Percentiles rank a stretch among this genome's conserved stretches.
Evolutionary conservation across 2,329 filamentous ascomycete genomes (phyloP).

Genomic region (Fusarium sarcochroum): DNA sequence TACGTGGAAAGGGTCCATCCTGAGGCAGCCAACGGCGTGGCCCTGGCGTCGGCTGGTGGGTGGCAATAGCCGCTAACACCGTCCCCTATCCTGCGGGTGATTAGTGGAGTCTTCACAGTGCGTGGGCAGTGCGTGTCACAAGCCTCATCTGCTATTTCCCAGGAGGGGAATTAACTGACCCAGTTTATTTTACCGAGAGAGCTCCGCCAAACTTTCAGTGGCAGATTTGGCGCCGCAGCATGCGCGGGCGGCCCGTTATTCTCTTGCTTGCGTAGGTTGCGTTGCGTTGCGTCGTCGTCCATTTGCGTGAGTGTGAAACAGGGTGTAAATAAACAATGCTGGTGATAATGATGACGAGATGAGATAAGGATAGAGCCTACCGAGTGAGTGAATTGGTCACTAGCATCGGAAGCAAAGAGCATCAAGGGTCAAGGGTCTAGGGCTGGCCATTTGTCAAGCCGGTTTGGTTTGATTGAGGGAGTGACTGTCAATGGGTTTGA

Average conservation of each 20-base stretch:
- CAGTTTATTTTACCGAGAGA: slow-evolving; percentile 47
- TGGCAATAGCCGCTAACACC: slow-evolving; percentile 46
- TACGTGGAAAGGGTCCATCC: slow-evolving; percentile 40
- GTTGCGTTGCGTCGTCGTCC: slow-evolving; percentile 25
- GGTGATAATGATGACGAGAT: slow-evolving; percentile 43
- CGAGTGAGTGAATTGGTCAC: slow-evolving; percentile 18
- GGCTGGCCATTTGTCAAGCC: slow-evolving; percentile 34
- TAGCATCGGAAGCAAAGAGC: slow-evolving; percentile 19
- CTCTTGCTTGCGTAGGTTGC: slow-evolving; percentile 18
- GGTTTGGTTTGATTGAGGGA: slow-evolving; percentile 40
- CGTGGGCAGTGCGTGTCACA: slow-evolving; percentile 30
- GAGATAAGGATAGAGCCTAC: slow-evolving; percentile 34
- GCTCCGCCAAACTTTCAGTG: slow-evolving; percentile 46
- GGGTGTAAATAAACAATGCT: slow-evolving; percentile 23
- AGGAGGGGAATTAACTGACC: slow-evolving; percentile 38
- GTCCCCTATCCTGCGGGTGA: slow-evolving; percentile 43
- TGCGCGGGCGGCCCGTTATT: slow-evolving; percentile 22
- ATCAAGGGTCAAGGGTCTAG: slow-evolving; percentile 41
- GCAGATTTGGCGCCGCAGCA: slow-evolving; percentile 32
- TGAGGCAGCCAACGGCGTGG: slow-evolving; percentile 49
- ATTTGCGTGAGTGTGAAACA: slow-evolving; percentile 37
- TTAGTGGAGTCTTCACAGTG: slow-evolving; percentile 44
- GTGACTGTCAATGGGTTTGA: slow-evolving; percentile 11
- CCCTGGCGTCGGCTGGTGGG: slow-evolving; percentile 36
- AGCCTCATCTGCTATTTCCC: slow-evolving; percentile 33